Evolutionary conservation across 129 eudicot genomes (phyloP).

Genomic region (Artemisia argyi): DNA sequence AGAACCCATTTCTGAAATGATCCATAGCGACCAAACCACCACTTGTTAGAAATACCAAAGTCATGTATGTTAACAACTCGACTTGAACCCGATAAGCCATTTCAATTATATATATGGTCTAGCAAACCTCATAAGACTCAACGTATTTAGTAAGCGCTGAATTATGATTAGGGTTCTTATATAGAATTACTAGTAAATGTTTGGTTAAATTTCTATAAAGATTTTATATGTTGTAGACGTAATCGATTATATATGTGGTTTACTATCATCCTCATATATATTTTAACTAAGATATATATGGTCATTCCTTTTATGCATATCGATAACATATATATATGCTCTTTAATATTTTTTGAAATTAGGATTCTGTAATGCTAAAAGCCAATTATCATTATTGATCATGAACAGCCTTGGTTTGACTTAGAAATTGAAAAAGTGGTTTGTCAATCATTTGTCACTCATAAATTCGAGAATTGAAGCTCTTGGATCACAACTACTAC

Average conservation of each 20-base stretch:
- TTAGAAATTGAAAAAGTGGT: constrained; percentile 7
- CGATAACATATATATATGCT: neutral
- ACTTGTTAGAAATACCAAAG: neutral
- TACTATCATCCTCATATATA: neutral
- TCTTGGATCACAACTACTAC: constrained; percentile 4
- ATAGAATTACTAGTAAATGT: neutral
- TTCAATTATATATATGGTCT: too few species aligned
- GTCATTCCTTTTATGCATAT: neutral
- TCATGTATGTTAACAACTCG: too few species aligned
- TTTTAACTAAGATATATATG: neutral
- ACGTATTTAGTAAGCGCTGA: neutral
- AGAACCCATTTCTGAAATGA: neutral
- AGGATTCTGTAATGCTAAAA: too few species aligned
- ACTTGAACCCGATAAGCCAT: too few species aligned
- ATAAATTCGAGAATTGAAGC: constrained; percentile 5
- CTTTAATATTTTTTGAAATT: neutral
- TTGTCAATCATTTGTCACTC: constrained; percentile 25
- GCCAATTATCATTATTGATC: too few species aligned
- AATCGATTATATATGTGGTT: neutral
- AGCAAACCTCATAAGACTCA: neutral
- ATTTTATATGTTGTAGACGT: neutral
- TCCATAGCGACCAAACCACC: neutral
- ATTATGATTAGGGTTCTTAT: neutral
- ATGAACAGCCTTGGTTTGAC: too few species aligned
- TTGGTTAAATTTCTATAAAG: neutral